Conservation (phyloP, 768 basidiomycete species). For the Suillus cothurnatus region DNA sequence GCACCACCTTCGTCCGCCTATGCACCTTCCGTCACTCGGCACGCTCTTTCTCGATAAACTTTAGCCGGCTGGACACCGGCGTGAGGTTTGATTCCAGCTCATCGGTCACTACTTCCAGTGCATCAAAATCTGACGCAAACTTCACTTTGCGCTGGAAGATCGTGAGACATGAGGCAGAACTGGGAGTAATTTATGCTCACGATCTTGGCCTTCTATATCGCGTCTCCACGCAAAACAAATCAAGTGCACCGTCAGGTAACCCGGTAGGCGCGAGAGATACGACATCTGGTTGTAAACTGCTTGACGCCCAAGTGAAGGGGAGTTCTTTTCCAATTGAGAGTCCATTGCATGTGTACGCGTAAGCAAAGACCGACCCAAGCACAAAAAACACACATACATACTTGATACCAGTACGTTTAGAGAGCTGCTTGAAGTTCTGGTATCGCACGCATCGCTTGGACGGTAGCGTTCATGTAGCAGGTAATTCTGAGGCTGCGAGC, state of each 20-base stretch:
- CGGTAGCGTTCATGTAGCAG: constrained; percentile 96
- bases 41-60: constrained; percentile 83
- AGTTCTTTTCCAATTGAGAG: constrained; percentile 84
- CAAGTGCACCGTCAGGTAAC: constrained; percentile 89
- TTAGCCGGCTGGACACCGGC: constrained; percentile 71
- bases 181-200: constrained; percentile 37
- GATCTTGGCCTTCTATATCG: constrained; percentile 97
- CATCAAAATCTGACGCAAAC: constrained; percentile 89
- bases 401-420: constrained; percentile 72
- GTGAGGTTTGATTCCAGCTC: constrained; percentile 73
- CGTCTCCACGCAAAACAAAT: constrained; percentile 94
- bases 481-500: constrained; percentile 80
- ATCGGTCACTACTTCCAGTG: constrained; percentile 77
- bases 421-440: constrained; percentile 85
- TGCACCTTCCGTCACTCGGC: constrained; percentile 80
- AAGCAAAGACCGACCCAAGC: constrained; percentile 13
- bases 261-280: constrained; percentile 80
- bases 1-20: constrained; percentile 61
- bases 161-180: not conserved
- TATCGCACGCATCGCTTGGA: constrained; percentile 92
- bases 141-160: constrained; percentile 78
- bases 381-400: constrained; percentile 50
- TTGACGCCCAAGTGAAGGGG: constrained; percentile 75
- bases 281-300: constrained; percentile 83
- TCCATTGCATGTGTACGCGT: constrained; percentile 66